Conservation (phyloP, 2,329 filamentous ascomycete species). For the Cladosporium sp. region DNA sequence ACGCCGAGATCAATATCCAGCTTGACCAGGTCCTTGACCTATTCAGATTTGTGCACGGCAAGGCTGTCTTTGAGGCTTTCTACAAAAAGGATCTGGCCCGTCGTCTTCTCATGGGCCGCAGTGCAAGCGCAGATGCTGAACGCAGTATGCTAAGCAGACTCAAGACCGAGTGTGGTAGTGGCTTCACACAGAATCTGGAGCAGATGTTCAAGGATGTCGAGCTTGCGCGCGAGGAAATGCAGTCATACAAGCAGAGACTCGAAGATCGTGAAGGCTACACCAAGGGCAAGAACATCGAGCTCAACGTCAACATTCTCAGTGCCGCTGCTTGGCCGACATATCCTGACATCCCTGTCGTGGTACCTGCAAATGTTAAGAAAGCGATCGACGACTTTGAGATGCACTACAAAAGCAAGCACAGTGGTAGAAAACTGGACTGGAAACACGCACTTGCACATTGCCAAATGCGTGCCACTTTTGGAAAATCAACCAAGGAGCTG, state of each 20-base stretch:
- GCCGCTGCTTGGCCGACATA: conserved; percentile 91
- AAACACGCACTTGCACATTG: conserved; percentile 92
- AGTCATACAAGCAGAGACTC: conserved; percentile 71
- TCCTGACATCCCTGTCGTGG: conserved; percentile 66
- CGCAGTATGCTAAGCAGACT: conserved; percentile 90
- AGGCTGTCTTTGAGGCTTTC: conserved; percentile 96
- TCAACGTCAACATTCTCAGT: conserved; percentile 87
- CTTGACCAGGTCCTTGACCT: conserved; percentile 89
- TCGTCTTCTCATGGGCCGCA: conserved; percentile 83
- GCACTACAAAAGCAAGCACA: conserved; percentile 88
- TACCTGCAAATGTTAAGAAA: conserved; percentile 71
- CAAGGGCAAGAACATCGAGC: conserved; percentile 59
- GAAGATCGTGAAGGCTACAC: conserved; percentile 46
- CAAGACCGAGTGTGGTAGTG: conserved; percentile 87
- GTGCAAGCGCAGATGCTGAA: conserved; percentile 91
- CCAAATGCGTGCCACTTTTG: conserved; percentile 75
- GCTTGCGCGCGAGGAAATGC: conserved; percentile 86
- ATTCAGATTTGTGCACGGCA: conserved; percentile 95
- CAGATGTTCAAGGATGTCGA: conserved; percentile 99
- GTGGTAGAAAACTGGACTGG: conserved; percentile 80
- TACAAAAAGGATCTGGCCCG: conserved; percentile 97
- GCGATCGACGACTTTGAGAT: conserved; percentile 76
- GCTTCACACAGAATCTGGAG: conserved; percentile 94
- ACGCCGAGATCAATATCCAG: conserved; percentile 85
- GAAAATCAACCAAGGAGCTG: conserved; percentile 78